Base-by-base conservation (phyloP, 2,329 filamentous ascomycete genomes). In the Chaetothyriales sp. region DNA sequence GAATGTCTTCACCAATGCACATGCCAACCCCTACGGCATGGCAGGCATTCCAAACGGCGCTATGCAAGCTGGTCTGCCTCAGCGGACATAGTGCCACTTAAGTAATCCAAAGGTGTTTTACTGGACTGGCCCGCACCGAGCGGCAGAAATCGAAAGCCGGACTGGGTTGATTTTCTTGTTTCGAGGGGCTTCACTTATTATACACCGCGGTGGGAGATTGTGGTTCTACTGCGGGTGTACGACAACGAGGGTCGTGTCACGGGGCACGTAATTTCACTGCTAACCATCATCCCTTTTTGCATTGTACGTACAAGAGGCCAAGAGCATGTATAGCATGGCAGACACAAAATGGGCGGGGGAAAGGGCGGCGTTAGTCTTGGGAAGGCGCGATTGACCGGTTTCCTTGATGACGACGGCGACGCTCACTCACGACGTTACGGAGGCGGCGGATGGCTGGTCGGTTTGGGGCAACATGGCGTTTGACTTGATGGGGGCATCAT, bases 11-110 rank as follows among this genome's bases (percentile, higher is more conserved):
- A 66, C 61, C 47, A 57, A 57, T 46, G 60, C 55, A 22, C 68
- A 70, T 18, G 62, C 64, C 18, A 67, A 70, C 51, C 68, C 66
- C 3, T 70, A 70, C 57, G 65, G 63, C 49, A 68, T 71, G 60
- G 59, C 64, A 19, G 28, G 28, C 9, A 69, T 71, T 66, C 68
- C 65, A 49, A 60, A 57, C 43, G 57, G 58, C 5, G 50, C 51
- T 15, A 57, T 60, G 56, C 59, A 61, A 51, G 49, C 57, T 47
- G 55, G 50, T 26, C 59, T 61, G 57, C 59, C 32, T 39, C 32
- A 39, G 32, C 32, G 32, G 32, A 39, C 32, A 15, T 39, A 39
- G 32, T n/a, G n/a, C n/a, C n/a, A n/a, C n/a, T n/a, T n/a, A n/a
- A n/a, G n/a, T 39, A 39, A 39, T 39, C 32, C 10, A 39, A 15